phyloP scores from a whole-genome alignment of 1,284 basidiomycete species.

The Moesziomyces globuligerus region DNA sequence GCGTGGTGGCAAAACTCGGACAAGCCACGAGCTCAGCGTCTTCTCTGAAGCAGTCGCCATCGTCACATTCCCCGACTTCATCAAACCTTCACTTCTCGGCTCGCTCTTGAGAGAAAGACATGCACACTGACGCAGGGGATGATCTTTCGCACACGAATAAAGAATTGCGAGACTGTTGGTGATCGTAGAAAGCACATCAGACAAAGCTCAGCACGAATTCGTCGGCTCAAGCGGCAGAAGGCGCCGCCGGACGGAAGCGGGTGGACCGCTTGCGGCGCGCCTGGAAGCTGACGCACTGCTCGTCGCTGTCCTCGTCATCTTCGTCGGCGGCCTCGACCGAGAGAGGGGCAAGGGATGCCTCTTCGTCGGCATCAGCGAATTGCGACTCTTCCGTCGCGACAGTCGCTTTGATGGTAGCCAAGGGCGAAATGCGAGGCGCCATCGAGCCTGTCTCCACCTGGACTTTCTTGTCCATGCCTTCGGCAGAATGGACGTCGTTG shows the following conservation, averaged over 20 bases:
- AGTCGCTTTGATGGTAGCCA: not conserved
- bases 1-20: too few relatives aligned
- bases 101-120: too few relatives aligned
- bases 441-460: not conserved
- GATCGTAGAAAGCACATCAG: not conserved
- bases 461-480: not conserved
- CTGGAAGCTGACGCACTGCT: slow-evolving; percentile 38
- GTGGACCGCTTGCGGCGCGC: slow-evolving; percentile 40
- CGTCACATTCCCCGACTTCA: too few relatives aligned
- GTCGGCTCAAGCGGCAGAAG: not conserved
- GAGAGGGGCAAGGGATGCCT: not conserved
- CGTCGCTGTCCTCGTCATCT: slow-evolving; percentile 45
- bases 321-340: slow-evolving; percentile 3
- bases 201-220: not conserved
- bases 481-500: not conserved
- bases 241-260: slow-evolving; percentile 18
- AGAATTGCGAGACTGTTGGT: not conserved
- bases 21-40: too few relatives aligned
- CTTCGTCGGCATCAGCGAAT: slow-evolving; percentile 48
- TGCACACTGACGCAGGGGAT: too few relatives aligned
- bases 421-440: not conserved
- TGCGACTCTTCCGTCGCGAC: slow-evolving; percentile 41
- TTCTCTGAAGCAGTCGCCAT: too few relatives aligned
- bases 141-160: not conserved
- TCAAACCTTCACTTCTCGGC: too few relatives aligned